Percentiles rank a stretch among this genome's conserved stretches.
phyloP scores from a whole-genome alignment of 2,329 filamentous ascomycete species.

The Alternaria gaisen region DNA sequence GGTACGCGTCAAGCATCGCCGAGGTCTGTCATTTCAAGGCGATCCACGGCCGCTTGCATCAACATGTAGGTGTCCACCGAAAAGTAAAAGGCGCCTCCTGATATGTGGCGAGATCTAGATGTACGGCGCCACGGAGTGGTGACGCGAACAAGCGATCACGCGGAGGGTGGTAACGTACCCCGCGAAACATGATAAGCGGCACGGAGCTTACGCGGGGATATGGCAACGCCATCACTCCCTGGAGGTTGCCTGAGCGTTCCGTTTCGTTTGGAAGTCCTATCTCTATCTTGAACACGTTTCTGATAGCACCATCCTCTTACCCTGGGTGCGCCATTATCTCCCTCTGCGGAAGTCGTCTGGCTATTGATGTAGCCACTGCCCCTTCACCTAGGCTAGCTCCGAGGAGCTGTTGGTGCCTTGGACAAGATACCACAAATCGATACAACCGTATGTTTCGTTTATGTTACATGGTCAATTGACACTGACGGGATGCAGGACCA shows the following conservation, averaged over 20 bases:
- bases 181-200: slow-evolving; percentile 37
- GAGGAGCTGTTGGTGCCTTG: slow-evolving; percentile 17
- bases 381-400: slow-evolving; percentile 9
- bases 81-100: not conserved
- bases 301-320: not conserved
- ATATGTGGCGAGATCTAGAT: not conserved
- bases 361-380: slow-evolving; percentile 13
- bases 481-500: not conserved
- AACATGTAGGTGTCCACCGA: not conserved
- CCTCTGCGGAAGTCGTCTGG: not conserved
- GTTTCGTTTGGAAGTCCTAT: not conserved
- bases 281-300: not conserved
- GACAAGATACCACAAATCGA: slow-evolving; percentile 5
- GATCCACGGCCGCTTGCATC: not conserved
- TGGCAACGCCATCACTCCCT: slow-evolving; percentile 22
- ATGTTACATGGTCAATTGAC: not conserved
- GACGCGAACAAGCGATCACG: slow-evolving; percentile 33
- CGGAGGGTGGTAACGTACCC: slow-evolving; percentile 29
- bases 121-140: slow-evolving; percentile 2
- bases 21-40: not conserved
- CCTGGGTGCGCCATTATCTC: not conserved
- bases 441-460: slow-evolving; percentile 2
- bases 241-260: slow-evolving; percentile 9
- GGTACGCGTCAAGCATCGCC: slow-evolving; percentile 1
- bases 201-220: slow-evolving; percentile 38